Evolutionary conservation across 139 green algal genomes (phyloP), one percentile per base, ranked within the genome.

Genomic region (Chlamydomonas sp.): DNA sequence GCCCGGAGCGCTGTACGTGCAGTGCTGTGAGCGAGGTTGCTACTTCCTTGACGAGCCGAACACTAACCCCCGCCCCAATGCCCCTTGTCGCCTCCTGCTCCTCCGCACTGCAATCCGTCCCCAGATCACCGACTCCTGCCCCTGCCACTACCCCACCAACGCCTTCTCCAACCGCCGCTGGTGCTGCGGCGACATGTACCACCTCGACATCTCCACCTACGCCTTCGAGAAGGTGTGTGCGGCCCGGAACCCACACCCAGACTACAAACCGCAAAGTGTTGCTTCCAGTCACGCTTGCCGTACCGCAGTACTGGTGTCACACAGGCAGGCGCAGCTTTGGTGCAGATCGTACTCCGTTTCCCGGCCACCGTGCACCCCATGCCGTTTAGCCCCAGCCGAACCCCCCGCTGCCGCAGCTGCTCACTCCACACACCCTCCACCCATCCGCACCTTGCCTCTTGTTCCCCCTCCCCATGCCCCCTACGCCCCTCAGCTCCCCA

Each of bases 141-240:
- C 85, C 31, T 93, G 91, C 85, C 7, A 89, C 67, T 93, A 92
- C 85, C 89, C 91, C 5, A 10, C 58, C 68, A 93, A 93, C 85
- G 83, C 78, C n/a, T 88, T 80, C 74, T 83, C 61, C 78, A 83
- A 85, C 88, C 14, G 20, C 9, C 76, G 82, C 63, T 88, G 87
- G 78, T 90, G 87, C 81, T 88, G 82, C 71, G 79, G 81, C 49
- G 67, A 82, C 76, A 85, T 83, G 88, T 88, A 78, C 77, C 78
- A 78, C 57, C 6, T 81, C 49, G 76, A 88, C 60, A 66, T 89
- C 2, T 66, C 61, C 63, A 73, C n/a, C 1, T 89, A 75, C 59
- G 69, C 85, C 20, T 89, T 85, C 6, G 74, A 85, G 17, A 91
- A 93, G 93, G 79, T 94, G 79, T 7, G 73, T 49, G 31, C 31